Evolutionary conservation across 2,329 filamentous ascomycete genomes (phyloP), one percentile per base, ranked within the genome.

Genomic region (Aspergillus ruber): DNA sequence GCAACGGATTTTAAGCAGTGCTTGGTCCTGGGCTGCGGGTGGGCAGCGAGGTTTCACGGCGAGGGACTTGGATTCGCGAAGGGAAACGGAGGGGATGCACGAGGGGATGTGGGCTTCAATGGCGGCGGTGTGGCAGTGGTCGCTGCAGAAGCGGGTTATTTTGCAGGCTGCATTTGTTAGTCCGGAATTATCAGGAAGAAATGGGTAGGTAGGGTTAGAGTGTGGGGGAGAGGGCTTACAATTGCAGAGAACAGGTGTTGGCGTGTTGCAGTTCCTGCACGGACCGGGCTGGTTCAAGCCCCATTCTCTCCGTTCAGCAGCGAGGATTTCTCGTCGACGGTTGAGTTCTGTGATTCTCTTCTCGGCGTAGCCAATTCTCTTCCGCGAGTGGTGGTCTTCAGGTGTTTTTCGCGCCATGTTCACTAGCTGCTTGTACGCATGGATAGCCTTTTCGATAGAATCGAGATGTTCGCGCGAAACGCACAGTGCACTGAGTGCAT

Each of bases 11-110:
- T 57, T 62, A 8, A 55, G 50, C 33, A 64, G 49, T 21, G 61
- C 61, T 35, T 61, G 56, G 12, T 63, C 55, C 18, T 53, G 59
- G 12, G 54, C 53, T 7, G 51, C 47, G 15, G 50, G 15, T 3
- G 61, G 58, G 36, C 60, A 63, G 46, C 53, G 56, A 2, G 56
- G 54, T 21, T 59, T 60, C n/a, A 62, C 56, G 27, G 53, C 53
- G 23, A 64, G 53, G 10, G 61, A 64, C 45, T 61, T 62, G 25
- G 61, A 64, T 49, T 63, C 56, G 17, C 59, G 60, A 17, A 61
- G 56, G 6, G 61, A 58, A 35, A 63, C 54, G 0, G 61, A 64
- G 17, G 61, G 61, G 38, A 64, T 58, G 53, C 61, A 64, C 4
- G 45, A 52, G 10, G 50, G 48, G 17, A 44, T 45, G 40, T 63